Base-by-base conservation (phyloP, 257 asterid species). In the Leonotis leonurus region DNA sequence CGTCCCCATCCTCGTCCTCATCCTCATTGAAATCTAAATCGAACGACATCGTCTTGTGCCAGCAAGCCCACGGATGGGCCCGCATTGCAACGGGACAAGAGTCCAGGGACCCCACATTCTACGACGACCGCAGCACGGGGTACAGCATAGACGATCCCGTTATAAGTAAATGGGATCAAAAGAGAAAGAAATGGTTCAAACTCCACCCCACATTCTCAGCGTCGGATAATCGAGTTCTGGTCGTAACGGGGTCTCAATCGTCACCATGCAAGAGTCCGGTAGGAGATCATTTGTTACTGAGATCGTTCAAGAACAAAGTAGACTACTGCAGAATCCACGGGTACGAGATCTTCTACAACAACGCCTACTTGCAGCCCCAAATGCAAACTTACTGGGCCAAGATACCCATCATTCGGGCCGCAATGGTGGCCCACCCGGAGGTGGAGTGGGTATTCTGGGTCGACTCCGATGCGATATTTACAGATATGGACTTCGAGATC, bases 381-480 rank as follows among this genome's bases (percentile, higher is more conserved):
- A 81, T 85, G 90, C 52, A 55, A 2, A 73, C 85, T 2, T 77
- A 27, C 48, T 88, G 96, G 96, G 80, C 93, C 2, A 86, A 89
- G 60, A 75, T 86, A 2, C 89, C 97, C 4, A 4, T 82, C 1
- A 69, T 81, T 21, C 73, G 86, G 67, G 90, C 88, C 8, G 77
- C 97, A 1, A 89, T 89, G 97, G 6, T 89, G 72, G 92, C 94
- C 45, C 95, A 83, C 17, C 97, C 97, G 0, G 87, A 87, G 32
- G 55, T 62, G 0, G 97, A 87, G 71, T 89, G 97, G 95, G 50
- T 87, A 24, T 69, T 83, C 60, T 89, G 95, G 97, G 29, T 89
- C 32, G 97, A 89, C 22, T 87, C 92, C 1, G 95, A 87, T 20
- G 97, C 97, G 0, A 74, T 87, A 4, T 83, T 89, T 35, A 87